Percentiles rank a stretch among this genome's conserved stretches.
These are phyloP conservation scores for Meyerozyma sp. DNA, from an alignment of 1,139 yeast species.

Conservation along the genomic window DNA sequence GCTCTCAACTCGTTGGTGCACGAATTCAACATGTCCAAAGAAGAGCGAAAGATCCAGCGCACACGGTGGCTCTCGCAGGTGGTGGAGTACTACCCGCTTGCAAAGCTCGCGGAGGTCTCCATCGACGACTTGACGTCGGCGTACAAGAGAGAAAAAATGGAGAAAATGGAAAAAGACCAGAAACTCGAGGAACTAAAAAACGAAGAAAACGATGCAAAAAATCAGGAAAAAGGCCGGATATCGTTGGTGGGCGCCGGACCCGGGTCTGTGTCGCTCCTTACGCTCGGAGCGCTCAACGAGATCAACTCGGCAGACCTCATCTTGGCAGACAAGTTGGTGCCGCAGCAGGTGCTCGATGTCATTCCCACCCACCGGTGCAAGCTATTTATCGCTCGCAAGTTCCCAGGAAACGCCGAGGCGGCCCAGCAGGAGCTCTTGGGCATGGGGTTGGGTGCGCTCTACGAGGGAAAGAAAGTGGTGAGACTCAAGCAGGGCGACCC, in stretches of 20 bases:
- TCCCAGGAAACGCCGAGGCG: conserved; percentile 93
- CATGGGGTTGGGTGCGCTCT: conserved; percentile 61
- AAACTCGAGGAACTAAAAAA: neutral
- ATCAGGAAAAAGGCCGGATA: conserved; percentile 59
- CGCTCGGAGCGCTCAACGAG: conserved; percentile 79
- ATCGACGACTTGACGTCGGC: conserved; percentile 50
- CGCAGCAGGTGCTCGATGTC: conserved; percentile 75
- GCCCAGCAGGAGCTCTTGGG: conserved; percentile 83
- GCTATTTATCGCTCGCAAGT: conserved; percentile 83
- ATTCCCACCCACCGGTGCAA: conserved; percentile 68
- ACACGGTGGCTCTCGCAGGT: conserved; percentile 85
- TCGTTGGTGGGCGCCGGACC: conserved; percentile 93
- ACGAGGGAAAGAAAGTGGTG: conserved; percentile 71
- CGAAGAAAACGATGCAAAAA: conserved; percentile 19
- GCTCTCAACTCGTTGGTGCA: conserved; percentile 57
- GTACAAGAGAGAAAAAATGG: conserved; percentile 14
- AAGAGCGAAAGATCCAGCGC: conserved; percentile 53
- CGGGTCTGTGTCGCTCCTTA: conserved; percentile 76
- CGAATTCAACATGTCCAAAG: conserved; percentile 52
- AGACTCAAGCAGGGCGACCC: conserved; percentile 97
- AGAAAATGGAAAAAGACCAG: too few relatives aligned
- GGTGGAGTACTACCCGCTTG: conserved; percentile 85
- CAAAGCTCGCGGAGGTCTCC: conserved; percentile 51
- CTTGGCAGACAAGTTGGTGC: conserved; percentile 89
- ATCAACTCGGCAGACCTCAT: conserved; percentile 79